Conservation (phyloP, 1,284 basidiomycete species). For the Ceratobasidium sp. region DNA sequence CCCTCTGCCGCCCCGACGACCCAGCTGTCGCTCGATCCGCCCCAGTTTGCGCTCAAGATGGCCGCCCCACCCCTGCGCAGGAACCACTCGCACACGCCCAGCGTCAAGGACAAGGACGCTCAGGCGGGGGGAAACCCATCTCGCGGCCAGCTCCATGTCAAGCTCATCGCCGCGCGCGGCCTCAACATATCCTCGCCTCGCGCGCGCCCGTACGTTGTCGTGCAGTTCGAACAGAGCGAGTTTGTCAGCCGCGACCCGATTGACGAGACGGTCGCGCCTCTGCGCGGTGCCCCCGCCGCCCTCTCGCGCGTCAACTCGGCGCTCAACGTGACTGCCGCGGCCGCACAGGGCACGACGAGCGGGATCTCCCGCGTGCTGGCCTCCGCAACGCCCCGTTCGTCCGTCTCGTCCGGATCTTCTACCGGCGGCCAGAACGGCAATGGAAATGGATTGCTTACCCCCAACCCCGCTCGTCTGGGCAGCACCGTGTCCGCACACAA, state of each 20-base stretch:
- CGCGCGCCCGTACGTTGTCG: conserved; percentile 93
- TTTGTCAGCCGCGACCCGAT: conserved; percentile 94
- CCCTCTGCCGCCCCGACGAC: conserved; percentile 71
- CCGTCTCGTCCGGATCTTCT: conserved; percentile 36
- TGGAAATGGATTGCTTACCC: conserved; percentile 51
- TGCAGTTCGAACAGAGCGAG: conserved; percentile 99
- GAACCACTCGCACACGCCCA: conserved; percentile 42
- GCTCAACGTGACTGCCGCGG: conserved; percentile 59
- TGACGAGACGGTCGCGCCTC: conserved; percentile 81
- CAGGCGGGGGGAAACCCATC: conserved; percentile 49
- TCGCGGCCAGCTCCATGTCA: conserved; percentile 91
- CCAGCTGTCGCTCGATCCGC: conserved; percentile 79
- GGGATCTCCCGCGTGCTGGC: conserved; percentile 45
- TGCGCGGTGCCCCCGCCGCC: conserved; percentile 78
- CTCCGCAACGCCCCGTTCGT: conserved; percentile 32
- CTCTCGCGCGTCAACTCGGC: conserved; percentile 66
- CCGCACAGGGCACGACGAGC: not conserved
- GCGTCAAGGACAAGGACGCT: conserved; percentile 34
- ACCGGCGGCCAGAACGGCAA: conserved; percentile 53
- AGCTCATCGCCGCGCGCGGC: conserved; percentile 91
- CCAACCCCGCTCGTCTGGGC: conserved; percentile 58
- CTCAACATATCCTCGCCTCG: conserved; percentile 76
- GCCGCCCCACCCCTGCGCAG: conserved; percentile 56
- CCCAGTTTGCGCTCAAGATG: conserved; percentile 50
- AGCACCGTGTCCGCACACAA: conserved; percentile 74